A percentile compares a stretch with the other conserved stretches of the same genome.
Conservation (phyloP, 2,329 filamentous ascomycete genomes). For the Camillea tinctor region DNA sequence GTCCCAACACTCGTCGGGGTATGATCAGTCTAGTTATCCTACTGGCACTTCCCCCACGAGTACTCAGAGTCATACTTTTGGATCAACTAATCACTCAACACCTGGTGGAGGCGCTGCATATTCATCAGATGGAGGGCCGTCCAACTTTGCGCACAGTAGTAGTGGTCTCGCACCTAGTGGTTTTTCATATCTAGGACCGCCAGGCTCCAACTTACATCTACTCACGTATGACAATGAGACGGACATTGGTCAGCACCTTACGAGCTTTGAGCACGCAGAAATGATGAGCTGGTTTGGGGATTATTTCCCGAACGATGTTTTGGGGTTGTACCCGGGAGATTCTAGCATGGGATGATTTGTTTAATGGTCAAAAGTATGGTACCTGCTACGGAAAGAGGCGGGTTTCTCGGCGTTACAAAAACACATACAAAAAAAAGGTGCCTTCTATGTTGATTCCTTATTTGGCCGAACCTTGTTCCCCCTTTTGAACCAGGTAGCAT, state of each 20-base stretch:
- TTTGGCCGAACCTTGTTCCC: not conserved
- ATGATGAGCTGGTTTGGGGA: slow-evolving; percentile 37
- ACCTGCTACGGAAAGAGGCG: not conserved
- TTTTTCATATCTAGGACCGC: slow-evolving; percentile 31
- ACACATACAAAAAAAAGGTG: not conserved
- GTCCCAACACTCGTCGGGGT: slow-evolving; percentile 42
- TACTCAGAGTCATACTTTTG: slow-evolving; percentile 37
- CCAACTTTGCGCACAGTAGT: slow-evolving; percentile 31
- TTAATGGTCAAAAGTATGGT: not conserved
- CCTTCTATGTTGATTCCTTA: not conserved
- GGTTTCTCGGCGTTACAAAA: not conserved
- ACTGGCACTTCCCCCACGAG: slow-evolving; percentile 41
- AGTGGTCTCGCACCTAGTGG: slow-evolving; percentile 31
- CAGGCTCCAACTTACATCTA: slow-evolving; percentile 28
- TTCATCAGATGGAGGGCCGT: slow-evolving; percentile 22
- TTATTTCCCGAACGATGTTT: slow-evolving; percentile 32
- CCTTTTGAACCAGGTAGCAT: not conserved
- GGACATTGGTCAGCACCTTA: slow-evolving; percentile 34
- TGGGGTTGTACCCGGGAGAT: slow-evolving; percentile 29
- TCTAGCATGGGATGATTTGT: slow-evolving; percentile 19
- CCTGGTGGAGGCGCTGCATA: slow-evolving; percentile 9
- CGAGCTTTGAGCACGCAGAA: slow-evolving; percentile 33
- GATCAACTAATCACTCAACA: slow-evolving; percentile 3
- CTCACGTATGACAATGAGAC: slow-evolving; percentile 36
- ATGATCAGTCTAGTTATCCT: slow-evolving; percentile 40